Base-by-base conservation (phyloP, 2,329 filamentous ascomycete genomes). In the Fonsecaea erecta region DNA sequence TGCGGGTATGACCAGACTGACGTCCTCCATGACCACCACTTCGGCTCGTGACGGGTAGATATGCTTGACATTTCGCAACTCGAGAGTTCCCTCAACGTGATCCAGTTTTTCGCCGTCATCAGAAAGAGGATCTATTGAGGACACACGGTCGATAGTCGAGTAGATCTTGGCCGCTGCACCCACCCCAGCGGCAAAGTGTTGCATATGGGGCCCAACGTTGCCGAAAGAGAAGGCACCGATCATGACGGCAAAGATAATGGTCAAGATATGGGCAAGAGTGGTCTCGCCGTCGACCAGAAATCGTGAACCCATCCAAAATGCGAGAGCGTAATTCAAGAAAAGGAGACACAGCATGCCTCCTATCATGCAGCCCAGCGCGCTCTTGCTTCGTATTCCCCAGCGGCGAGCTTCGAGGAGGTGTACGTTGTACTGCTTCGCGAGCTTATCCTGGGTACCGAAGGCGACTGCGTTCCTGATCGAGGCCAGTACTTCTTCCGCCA, bases 11-110 rank as follows among this genome's bases (percentile, higher is more conserved):
- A 84, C 77, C 1, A 99, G 85, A 63, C 83, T 90, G 63, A 98
- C 91, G 69, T 89, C 88, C 48, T 95, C 83, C 88, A 98, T 94
- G 43, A 98, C 91, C 1, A 88, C 86, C 3, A 97, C 93, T 73
- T 97, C 93, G 0, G 93, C 92, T 12, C 95, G 87, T 5, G 93
- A 97, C 3, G 95, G 95, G 73, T 99, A 98, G 72, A 97, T 94
- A 77, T 97, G 93, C 77, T 91, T 95, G 74, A 98, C 84, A 71
- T 92, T 85, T 71, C 88, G 86, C 52, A 99, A 84, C 70, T 93
- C 90, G 64, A 99, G 89, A 16, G 86, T 87, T 30, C 95, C 95
- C 65, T 90, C 82, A 1, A 97, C 83, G 21, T 86, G 77, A 1
- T 92, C 88, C 0, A 96, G 84, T 70, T 84, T 93, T 66, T 86